Evolutionary conservation across 2,329 filamentous ascomycete genomes (phyloP).

Genomic region (Aspergillus eucalypticola): DNA sequence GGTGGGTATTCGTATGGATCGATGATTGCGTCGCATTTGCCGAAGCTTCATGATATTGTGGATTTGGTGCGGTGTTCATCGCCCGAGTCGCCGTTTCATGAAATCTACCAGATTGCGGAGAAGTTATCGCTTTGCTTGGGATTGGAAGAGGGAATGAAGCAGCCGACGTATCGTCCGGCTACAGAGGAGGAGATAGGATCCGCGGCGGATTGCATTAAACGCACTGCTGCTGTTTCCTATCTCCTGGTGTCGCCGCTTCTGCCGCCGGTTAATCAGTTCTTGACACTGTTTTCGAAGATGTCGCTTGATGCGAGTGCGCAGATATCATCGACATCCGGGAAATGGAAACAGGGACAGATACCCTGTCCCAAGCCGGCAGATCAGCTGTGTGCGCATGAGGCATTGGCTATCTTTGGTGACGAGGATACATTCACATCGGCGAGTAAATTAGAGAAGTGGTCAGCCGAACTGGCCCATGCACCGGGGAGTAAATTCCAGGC

Average conservation of each 20-base stretch:
- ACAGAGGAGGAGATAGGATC: not conserved
- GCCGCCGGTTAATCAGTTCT: constrained; percentile 57
- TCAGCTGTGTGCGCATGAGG: constrained; percentile 56
- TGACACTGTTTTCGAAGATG: constrained; percentile 60
- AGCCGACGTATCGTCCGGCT: not conserved
- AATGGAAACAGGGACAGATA: constrained; percentile 30
- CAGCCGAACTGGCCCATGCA: constrained; percentile 50
- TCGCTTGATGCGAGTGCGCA: constrained; percentile 34
- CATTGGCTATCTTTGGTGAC: constrained; percentile 73
- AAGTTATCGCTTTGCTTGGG: constrained; percentile 64
- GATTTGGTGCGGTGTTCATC: constrained; percentile 57
- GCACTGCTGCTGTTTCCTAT: constrained; percentile 38
- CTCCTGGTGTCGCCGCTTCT: constrained; percentile 68
- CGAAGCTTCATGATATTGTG: constrained; percentile 59
- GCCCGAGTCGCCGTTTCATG: constrained; percentile 61
- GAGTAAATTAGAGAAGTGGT: constrained; percentile 68
- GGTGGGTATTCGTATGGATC: constrained; percentile 91
- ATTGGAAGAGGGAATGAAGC: constrained; percentile 42
- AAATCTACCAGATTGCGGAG: constrained; percentile 70
- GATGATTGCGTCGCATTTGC: constrained; percentile 73
- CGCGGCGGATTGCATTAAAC: not conserved
- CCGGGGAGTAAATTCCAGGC: constrained; percentile 51
- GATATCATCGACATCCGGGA: constrained; percentile 21
- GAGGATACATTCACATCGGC: constrained; percentile 71
- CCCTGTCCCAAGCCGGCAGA: constrained; percentile 53